Evolutionary conservation across 2,329 filamentous ascomycete species (phyloP).

Genomic region (Emergomyces africanus): DNA sequence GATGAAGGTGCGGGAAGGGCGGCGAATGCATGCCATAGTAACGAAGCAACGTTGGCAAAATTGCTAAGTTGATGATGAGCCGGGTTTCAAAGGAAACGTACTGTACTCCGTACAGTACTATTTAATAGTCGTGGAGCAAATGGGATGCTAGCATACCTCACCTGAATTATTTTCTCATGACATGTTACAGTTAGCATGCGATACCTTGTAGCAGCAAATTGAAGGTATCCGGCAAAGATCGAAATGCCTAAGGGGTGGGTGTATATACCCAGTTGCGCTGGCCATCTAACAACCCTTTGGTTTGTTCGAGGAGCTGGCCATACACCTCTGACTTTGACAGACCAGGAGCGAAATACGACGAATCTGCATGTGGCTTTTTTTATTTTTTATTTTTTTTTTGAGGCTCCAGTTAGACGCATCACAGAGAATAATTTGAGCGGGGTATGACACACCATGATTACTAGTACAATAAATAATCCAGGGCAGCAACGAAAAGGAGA

Average conservation of each 20-base stretch:
- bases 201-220: background rate
- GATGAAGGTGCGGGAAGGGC: conserved; percentile 31
- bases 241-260: background rate
- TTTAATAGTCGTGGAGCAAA: background rate
- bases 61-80: conserved; percentile 21
- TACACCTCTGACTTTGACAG: conserved; percentile 32
- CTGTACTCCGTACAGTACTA: no score
- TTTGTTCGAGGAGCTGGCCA: conserved; percentile 27
- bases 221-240: conserved; percentile 2
- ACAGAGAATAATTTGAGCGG: background rate
- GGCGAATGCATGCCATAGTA: conserved; percentile 37
- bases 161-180: conserved; percentile 10
- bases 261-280: conserved; percentile 35
- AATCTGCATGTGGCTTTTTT: conserved; percentile 37
- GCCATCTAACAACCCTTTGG: conserved; percentile 26
- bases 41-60: conserved; percentile 35
- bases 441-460: background rate
- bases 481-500: background rate
- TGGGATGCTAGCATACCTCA: conserved; percentile 17
- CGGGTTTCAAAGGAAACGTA: background rate
- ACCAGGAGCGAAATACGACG: conserved; percentile 29
- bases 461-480: no score
- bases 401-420: background rate
- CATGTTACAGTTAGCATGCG: background rate
- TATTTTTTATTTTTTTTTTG: no score